Conservation (phyloP, 495 filamentous ascomycete genomes). For the Podospora conica region DNA sequence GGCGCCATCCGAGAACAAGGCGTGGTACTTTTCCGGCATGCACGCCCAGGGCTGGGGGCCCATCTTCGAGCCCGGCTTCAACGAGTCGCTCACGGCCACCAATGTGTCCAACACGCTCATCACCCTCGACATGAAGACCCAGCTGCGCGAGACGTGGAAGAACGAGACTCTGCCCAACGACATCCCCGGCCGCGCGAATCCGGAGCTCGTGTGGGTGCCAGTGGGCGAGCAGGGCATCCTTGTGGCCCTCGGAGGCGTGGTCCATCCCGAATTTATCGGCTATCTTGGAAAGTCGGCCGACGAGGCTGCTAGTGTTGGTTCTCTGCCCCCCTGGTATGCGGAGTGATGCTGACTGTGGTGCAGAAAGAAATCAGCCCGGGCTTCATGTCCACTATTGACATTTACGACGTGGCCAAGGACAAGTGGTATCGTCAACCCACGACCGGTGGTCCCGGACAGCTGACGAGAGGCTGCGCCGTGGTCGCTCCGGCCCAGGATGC, state of each 20-base stretch:
- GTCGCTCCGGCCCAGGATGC: conserved; percentile 54
- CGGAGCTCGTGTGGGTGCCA: conserved; percentile 66
- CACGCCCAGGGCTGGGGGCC: conserved; percentile 40
- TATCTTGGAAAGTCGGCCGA: conserved; percentile 27
- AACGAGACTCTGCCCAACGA: conserved; percentile 49
- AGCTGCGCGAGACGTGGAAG: conserved; percentile 45
- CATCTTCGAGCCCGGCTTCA: conserved; percentile 33
- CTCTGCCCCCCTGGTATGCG: background rate
- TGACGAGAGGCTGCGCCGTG: conserved; percentile 61
- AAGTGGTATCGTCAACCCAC: conserved; percentile 62
- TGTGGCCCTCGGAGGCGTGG: conserved; percentile 62
- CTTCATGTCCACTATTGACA: conserved; percentile 58
- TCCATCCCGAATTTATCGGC: conserved; percentile 41
- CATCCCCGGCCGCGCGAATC: conserved; percentile 51
- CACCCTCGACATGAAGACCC: conserved; percentile 51
- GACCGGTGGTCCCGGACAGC: conserved; percentile 49
- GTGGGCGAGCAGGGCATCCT: conserved; percentile 57
- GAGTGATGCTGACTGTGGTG: conserved; percentile 6
- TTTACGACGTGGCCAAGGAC: conserved; percentile 58
- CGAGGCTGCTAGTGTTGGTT: conserved; percentile 38
- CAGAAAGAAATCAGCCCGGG: conserved; percentile 44
- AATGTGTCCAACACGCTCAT: conserved; percentile 49
- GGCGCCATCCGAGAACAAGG: conserved; percentile 64
- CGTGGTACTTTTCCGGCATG: conserved; percentile 66
- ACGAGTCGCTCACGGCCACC: conserved; percentile 29